Percentiles rank a stretch among this genome's conserved stretches.
These are phyloP conservation scores for Chernovozyma sophiae-reginae DNA, from an alignment of 1,139 yeast genomes.

Conservation along the genomic window DNA sequence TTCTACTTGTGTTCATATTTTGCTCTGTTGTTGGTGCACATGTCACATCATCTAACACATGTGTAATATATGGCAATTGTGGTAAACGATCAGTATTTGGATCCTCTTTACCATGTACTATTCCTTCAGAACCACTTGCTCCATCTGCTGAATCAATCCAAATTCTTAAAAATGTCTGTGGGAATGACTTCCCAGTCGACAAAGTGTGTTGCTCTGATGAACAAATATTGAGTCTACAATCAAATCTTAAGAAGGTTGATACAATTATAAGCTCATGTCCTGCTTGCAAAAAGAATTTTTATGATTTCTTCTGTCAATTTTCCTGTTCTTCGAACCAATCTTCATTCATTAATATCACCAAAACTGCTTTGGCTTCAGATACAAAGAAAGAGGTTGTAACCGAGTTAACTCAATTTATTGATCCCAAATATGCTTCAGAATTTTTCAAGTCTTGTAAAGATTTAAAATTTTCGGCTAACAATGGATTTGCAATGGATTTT, in stretches of 20 bases:
- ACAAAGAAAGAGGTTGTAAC: conserved; percentile 61
- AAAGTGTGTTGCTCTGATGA: conserved; percentile 39
- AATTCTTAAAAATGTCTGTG: conserved; percentile 62
- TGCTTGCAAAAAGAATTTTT: conserved; percentile 85
- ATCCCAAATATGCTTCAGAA: conserved; percentile 52
- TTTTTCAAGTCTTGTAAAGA: conserved; percentile 84
- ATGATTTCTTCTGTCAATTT: conserved; percentile 80
- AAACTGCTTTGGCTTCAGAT: conserved; percentile 46
- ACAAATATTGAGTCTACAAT: conserved; percentile 31
- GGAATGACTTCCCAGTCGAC: conserved; percentile 50
- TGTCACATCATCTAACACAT: conserved; percentile 26
- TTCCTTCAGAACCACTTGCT: conserved; percentile 38
- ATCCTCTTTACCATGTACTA: conserved; percentile 70
- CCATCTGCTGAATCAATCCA: conserved; percentile 38
- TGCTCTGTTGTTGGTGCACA: background rate
- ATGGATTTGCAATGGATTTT: conserved; percentile 94
- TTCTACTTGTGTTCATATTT: background rate
- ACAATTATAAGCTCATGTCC: conserved; percentile 88
- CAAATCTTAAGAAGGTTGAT: conserved; percentile 69
- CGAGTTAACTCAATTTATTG: conserved; percentile 64
- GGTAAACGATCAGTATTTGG: conserved; percentile 85
- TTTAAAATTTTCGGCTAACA: conserved; percentile 89
- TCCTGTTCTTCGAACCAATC: conserved; percentile 89
- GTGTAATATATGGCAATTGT: conserved; percentile 63
- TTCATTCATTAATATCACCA: conserved; percentile 63